Evolutionary conservation across 441 rosid genomes (phyloP), one percentile per base, ranked within the genome.

Genomic region (Metrosideros polymorpha): DNA sequence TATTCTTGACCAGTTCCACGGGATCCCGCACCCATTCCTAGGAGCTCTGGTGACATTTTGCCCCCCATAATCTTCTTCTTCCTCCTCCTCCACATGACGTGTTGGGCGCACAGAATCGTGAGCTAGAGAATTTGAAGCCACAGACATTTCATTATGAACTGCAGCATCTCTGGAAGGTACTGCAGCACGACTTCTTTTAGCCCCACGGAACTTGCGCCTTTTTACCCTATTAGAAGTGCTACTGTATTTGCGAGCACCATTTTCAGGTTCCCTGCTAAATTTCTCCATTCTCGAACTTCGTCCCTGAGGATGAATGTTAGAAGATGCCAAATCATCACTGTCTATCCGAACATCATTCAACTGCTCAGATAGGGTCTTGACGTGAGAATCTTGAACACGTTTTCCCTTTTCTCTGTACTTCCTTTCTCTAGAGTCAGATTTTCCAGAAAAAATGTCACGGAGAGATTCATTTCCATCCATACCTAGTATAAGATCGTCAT

Each of bases 1-100:
- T 89, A 98, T 96, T 87, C 97, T 94, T 9, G 99, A 98, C 99
- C 99, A 98, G 89, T 96, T 98, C 94, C 94, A 96, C 3, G 99
- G 99, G 88, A 97, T 96, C 61, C 99, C 99, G 90, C 99, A 98
- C 71, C 95, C 95, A 89, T 94, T 95, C 87, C 92, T 88, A 15
- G 97, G 97, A 89, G 92, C 98, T 84, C 91, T 91, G 8, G 92
- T 89, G 90, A 94, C 95, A 87, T 93, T 93, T 87, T 87, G 95
- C 66, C 88, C 96, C 51, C 89, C 91, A 83, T 89, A 90, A 29
- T 90, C 94, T 85, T 92, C 96, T 91, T 90, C 88, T 82, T 83
- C 95, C 10, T 83, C 93, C 85, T 87, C 94, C 88, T 91, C 95
- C 89, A 88, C 79, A 85, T 82, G 90, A 89, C 85, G 84, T 88